These are phyloP conservation scores for Fusarium luffae DNA, from an alignment of 2,329 filamentous ascomycete species.

Conservation along the genomic window DNA sequence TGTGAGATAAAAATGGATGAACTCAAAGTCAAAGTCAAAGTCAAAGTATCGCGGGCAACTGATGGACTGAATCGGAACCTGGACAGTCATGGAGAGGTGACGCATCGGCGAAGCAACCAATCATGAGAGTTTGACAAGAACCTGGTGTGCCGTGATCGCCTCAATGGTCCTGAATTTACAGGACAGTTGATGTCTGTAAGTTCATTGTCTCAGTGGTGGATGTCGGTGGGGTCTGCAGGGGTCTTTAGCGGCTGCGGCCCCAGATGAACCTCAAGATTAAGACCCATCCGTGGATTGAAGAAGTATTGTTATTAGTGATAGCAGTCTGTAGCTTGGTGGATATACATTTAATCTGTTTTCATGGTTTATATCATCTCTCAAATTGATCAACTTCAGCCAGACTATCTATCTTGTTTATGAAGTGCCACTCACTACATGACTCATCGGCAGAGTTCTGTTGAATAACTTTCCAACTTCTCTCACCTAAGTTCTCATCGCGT, in stretches of 20 bases:
- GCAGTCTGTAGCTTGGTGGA: not conserved
- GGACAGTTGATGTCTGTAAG: not conserved
- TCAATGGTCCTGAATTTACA: conserved; percentile 30
- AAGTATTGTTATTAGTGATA: not conserved
- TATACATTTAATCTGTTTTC: not conserved
- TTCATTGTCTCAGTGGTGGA: not conserved
- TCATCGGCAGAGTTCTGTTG: not conserved
- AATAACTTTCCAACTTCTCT: not conserved
- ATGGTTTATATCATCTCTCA: not conserved
- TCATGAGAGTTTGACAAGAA: conserved; percentile 31
- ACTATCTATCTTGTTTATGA: not conserved
- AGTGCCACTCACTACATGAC: not conserved
- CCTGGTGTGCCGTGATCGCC: conserved; percentile 35
- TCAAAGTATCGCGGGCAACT: conserved; percentile 1
- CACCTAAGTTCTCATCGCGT: not conserved
- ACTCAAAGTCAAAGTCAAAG: conserved; percentile 13
- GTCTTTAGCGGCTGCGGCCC: not conserved
- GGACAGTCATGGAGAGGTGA: conserved; percentile 42
- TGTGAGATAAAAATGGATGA: conserved; percentile 4
- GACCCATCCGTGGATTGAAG: not conserved
- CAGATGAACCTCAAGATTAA: not conserved
- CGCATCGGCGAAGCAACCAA: conserved; percentile 44
- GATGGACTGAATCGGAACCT: conserved; percentile 21
- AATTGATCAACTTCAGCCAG: not conserved
- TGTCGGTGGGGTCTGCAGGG: conserved; percentile 1